Base-by-base conservation (phyloP, 345 rosid genomes). In the Eucalyptus albens region DNA sequence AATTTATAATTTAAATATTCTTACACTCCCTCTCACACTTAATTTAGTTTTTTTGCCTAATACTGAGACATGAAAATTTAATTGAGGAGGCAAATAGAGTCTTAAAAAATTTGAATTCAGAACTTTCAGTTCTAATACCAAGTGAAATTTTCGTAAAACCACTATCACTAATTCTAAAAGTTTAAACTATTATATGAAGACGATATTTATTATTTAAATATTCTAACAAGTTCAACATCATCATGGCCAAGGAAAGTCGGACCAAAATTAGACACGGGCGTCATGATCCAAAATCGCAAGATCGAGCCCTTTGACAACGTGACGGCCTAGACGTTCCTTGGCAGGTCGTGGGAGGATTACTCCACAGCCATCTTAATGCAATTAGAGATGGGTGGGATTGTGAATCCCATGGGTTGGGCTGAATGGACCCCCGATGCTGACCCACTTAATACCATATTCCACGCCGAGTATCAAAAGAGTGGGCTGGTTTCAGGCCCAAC, bases 311-410 rank as follows among this genome's bases (percentile, higher is more conserved):
- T 80, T 16, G 86, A 40, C 29, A 50, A 87, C 26, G 81, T 91
- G 50, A 65, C 87, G 50, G 93, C 72, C 24, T 45, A 86, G 33
- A 89, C 91, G 1, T 91, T 67, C 89, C 93, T 91, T 4, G 94
- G 96, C 16, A 67, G 90, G 91, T 94, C 96, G 9, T 91, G 94
- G 95, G 92, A 88, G 90, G 90, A 89, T 29, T 91, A 90, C 86
- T 87, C 95, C 21, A 89, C 93, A 6, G 89, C 94, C 7, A 87
- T 94, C 26, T 83, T 90, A 22, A 88, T 93, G 92, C 86, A 90
- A 31, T 92, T 93, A 4, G 5, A 27, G 12, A 92, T 92, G 3
- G 94, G 89, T 5, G 90, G 85, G 29, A 51, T 92, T 14, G 50
- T 93, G 62, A 88, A 93, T 80, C 94, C 91, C 7, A 26, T 15